phyloP scores from a whole-genome alignment of 2,329 filamentous ascomycete species.

The Ascomycota sp. region DNA sequence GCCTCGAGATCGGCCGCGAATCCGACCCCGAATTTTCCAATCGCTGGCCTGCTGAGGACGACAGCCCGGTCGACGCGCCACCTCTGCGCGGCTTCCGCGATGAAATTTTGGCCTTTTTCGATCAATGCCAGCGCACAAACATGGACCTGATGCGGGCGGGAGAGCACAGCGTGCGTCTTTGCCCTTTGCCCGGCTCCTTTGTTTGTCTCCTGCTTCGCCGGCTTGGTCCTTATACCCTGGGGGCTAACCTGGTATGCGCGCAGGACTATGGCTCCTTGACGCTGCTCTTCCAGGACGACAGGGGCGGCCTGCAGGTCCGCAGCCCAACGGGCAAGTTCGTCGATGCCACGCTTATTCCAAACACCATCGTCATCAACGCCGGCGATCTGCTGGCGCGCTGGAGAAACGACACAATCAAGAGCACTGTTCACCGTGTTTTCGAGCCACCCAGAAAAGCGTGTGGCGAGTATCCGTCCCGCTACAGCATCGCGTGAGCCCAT shows the following conservation, averaged over 20 bases:
- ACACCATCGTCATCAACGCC: constrained; percentile 73
- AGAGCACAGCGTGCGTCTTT: constrained; percentile 46
- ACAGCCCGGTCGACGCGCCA: no score
- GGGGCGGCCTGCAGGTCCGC: constrained; percentile 36
- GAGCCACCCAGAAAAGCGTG: constrained; percentile 47
- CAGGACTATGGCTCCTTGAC: constrained; percentile 40
- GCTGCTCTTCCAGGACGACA: constrained; percentile 38
- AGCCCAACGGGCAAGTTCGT: constrained; percentile 61
- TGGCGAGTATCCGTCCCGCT: constrained; percentile 50
- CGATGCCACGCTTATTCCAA: constrained; percentile 62
- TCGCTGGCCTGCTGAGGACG: constrained; percentile 42
- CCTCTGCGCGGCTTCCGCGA: constrained; percentile 40
- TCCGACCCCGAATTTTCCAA: constrained; percentile 44
- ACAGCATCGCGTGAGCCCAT: constrained; percentile 54
- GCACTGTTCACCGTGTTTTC: constrained; percentile 75
- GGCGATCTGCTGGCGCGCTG: constrained; percentile 72
- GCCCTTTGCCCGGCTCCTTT: no score
- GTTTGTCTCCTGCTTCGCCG: no score
- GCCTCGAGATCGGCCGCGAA: constrained; percentile 43
- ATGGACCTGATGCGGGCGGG: constrained; percentile 56
- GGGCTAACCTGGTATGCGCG: no score
- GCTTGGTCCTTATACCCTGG: no score
- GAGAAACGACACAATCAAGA: constrained; percentile 83
- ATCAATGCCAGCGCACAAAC: constrained; percentile 51
- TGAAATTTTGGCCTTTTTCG: constrained; percentile 58